phyloP scores from a whole-genome alignment of 2,329 filamentous ascomycete species.

The Penicillium sp. region DNA sequence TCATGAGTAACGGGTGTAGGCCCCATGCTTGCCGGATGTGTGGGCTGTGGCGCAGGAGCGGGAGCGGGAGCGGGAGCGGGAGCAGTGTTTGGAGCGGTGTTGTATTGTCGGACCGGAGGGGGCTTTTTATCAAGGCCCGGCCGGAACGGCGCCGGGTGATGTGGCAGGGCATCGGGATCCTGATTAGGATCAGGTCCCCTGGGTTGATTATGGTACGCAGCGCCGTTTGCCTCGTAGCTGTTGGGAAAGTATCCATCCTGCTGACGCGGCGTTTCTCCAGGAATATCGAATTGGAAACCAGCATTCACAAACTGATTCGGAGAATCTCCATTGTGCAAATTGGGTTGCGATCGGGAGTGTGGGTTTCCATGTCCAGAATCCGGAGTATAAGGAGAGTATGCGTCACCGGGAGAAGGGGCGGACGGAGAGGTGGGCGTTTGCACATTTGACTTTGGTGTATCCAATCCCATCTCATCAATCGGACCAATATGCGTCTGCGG shows the following conservation, averaged over 20 bases:
- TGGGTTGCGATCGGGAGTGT: conserved; percentile 48
- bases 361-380: conserved; percentile 26
- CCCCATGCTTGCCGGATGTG: conserved; percentile 4
- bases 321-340: conserved; percentile 33
- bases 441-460: conserved; percentile 28
- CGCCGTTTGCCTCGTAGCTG: conserved; percentile 11
- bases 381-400: conserved; percentile 27
- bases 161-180: conserved; percentile 56
- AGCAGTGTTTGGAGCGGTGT: conserved; percentile 32
- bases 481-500: conserved; percentile 30
- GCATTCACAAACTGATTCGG: conserved; percentile 46
- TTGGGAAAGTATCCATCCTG: conserved; percentile 18
- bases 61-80: conserved; percentile 37
- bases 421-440: conserved; percentile 24
- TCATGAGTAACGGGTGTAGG: conserved; percentile 67
- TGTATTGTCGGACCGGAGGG: conserved; percentile 55
- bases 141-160: conserved; percentile 56
- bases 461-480: conserved; percentile 37
- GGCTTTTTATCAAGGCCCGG: conserved; percentile 53
- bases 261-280: conserved; percentile 27
- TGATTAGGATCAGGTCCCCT: conserved; percentile 28
- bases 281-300: conserved; percentile 72
- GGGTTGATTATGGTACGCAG: conserved; percentile 17
- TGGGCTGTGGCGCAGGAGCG: conserved; percentile 14
- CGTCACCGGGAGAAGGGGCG: conserved; percentile 11